A percentile compares a stretch with the other conserved stretches of the same genome.
Conservation (phyloP, 345 rosid genomes). For the Sisymbrium irio region DNA sequence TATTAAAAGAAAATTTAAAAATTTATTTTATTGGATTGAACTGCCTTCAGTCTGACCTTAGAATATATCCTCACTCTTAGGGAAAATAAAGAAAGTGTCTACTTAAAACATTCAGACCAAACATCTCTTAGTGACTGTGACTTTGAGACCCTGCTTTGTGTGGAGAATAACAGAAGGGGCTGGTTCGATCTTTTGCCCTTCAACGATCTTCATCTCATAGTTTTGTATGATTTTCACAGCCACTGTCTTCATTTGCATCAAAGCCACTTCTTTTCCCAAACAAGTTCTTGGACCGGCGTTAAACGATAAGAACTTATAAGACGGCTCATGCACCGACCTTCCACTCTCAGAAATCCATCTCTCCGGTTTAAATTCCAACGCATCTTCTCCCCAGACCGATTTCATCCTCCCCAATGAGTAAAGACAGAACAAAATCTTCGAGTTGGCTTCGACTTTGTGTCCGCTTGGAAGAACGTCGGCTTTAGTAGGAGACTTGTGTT, state of each 20-base stretch:
- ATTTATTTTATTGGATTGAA: not conserved
- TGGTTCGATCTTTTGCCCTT: no score
- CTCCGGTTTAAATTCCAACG: constrained; percentile 34
- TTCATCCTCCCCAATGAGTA: constrained; percentile 39
- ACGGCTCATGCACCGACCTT: constrained; percentile 32
- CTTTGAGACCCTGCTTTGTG: no score
- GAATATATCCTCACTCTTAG: no score
- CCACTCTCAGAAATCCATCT: constrained; percentile 38
- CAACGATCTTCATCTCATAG: no score
- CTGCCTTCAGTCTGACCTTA: no score
- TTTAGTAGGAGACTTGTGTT: constrained; percentile 33
- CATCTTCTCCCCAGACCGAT: constrained; percentile 39
- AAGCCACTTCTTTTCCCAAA: constrained; percentile 36
- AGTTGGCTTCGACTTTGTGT: constrained; percentile 31
- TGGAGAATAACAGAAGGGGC: no score
- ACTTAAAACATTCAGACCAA: no score
- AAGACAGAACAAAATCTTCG: constrained; percentile 32
- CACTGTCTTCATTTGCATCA: constrained; percentile 25
- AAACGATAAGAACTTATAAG: constrained; percentile 36
- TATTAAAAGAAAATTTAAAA: not conserved
- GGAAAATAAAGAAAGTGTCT: no score
- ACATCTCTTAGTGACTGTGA: no score
- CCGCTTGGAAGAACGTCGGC: constrained; percentile 36
- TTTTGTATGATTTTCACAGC: no score
- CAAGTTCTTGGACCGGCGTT: constrained; percentile 40